These are phyloP conservation scores for Ceratobasidium theobromae DNA, from an alignment of 1,284 basidiomycete genomes.

Conservation along the genomic window DNA sequence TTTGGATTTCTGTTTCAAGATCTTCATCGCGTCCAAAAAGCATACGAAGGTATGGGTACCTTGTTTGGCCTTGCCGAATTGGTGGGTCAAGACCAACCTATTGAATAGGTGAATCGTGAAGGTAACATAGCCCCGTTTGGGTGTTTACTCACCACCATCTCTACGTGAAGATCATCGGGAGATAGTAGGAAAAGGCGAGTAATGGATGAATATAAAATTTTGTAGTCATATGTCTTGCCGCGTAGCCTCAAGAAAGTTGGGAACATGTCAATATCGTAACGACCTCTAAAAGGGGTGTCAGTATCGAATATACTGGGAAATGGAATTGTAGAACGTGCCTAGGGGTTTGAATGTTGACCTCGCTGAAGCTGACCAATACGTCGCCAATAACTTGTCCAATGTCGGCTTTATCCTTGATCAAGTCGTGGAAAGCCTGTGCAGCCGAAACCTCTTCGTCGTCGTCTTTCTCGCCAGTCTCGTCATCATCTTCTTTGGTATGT, in stretches of 20 bases:
- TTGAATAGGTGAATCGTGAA: neutral
- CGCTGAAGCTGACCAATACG: slow-evolving; percentile 93
- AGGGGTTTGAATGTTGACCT: slow-evolving; percentile 95
- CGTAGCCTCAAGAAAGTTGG: slow-evolving; percentile 89
- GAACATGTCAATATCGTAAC: slow-evolving; percentile 99
- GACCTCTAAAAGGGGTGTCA: slow-evolving; percentile 57
- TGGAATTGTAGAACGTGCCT: slow-evolving; percentile 46
- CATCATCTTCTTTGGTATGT: slow-evolving; percentile 57
- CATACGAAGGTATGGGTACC: slow-evolving; percentile 97
- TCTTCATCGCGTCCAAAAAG: slow-evolving; percentile 97
- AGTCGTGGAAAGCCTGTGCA: slow-evolving; percentile 95
- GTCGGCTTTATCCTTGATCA: slow-evolving; percentile 95
- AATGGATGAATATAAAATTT: slow-evolving; percentile 90
- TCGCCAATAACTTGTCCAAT: slow-evolving; percentile 92
- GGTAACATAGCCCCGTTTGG: neutral
- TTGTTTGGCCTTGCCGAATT: slow-evolving; percentile 96
- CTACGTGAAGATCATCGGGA: slow-evolving; percentile 89
- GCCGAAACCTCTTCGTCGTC: slow-evolving; percentile 70
- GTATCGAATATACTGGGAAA: neutral
- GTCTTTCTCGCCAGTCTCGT: slow-evolving; percentile 65
- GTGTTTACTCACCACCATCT: slow-evolving; percentile 76
- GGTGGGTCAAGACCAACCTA: slow-evolving; percentile 88
- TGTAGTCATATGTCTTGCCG: slow-evolving; percentile 99
- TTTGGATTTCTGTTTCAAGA: slow-evolving; percentile 92
- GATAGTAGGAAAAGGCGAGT: slow-evolving; percentile 91